Conservation (phyloP, 192 early-diverging fungal species). For the Gaertneriomyces sp. region DNA sequence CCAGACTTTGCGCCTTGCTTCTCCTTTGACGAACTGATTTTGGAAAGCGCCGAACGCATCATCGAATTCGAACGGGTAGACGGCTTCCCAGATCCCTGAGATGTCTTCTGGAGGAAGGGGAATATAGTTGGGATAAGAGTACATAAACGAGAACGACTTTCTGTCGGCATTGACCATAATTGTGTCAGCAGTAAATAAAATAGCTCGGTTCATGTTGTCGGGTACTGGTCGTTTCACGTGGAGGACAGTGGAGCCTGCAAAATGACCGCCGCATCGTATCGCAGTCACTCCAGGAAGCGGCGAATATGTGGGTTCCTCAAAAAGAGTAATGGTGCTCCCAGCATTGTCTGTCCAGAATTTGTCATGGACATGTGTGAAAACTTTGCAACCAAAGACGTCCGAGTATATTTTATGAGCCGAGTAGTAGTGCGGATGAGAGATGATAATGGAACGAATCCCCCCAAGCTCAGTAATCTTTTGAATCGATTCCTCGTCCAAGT, state of each 20-base stretch:
- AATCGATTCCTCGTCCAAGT: background rate
- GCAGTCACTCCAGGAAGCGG: background rate
- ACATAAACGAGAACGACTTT: background rate
- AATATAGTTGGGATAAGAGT: conserved; percentile 1
- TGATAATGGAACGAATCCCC: too few relatives aligned
- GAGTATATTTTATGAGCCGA: too few relatives aligned
- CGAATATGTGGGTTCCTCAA: background rate
- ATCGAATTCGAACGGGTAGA: too few relatives aligned
- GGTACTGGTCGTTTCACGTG: background rate
- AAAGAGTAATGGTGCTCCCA: background rate
- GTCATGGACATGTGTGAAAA: too few relatives aligned
- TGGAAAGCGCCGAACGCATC: too few relatives aligned
- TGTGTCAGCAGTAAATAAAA: background rate
- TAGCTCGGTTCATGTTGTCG: background rate
- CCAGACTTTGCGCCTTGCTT: too few relatives aligned
- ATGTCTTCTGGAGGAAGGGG: background rate
- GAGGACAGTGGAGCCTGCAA: background rate
- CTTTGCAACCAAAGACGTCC: too few relatives aligned
- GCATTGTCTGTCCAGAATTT: background rate
- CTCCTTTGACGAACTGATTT: too few relatives aligned
- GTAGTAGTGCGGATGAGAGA: too few relatives aligned
- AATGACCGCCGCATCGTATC: background rate
- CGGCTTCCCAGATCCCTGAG: background rate
- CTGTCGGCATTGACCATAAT: background rate
- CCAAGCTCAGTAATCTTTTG: too few relatives aligned